Conservation (phyloP, 768 basidiomycete species). For the Lactarius trivialis region DNA sequence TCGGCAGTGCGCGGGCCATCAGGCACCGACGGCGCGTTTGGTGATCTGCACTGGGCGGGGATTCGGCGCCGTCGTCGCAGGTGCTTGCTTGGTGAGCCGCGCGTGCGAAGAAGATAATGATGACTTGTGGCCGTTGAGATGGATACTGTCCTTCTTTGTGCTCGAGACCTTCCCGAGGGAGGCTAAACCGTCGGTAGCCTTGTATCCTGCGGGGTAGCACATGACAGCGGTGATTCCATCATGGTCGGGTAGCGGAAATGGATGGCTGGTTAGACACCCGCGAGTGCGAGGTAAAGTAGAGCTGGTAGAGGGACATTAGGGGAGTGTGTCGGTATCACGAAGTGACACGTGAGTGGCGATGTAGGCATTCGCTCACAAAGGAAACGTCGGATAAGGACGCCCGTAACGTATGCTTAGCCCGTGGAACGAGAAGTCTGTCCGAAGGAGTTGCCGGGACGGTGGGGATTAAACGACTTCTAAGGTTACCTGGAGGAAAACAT, state of each 20-base stretch:
- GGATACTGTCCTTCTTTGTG: conserved; percentile 16
- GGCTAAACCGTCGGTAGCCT: conserved; percentile 8
- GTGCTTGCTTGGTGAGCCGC: conserved; percentile 34
- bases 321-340: conserved; percentile 36
- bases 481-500: conserved; percentile 8
- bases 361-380: conserved; percentile 70
- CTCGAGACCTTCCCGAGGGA: conserved; percentile 24
- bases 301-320: conserved; percentile 46
- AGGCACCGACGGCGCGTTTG: conserved; percentile 49
- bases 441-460: background rate
- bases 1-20: conserved; percentile 67
- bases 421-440: conserved; percentile 27
- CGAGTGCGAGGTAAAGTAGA: conserved; percentile 73
- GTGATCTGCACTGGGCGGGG: conserved; percentile 31
- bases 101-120: background rate
- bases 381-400: conserved; percentile 73
- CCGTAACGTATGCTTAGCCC: conserved; percentile 61
- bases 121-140: background rate
- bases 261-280: conserved; percentile 27
- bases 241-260: conserved; percentile 15
- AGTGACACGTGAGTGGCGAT: conserved; percentile 64
- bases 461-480: conserved; percentile 11
- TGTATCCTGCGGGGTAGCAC: background rate
- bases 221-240: conserved; percentile 4
- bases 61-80: conserved; percentile 29